Evolutionary conservation across 2,329 filamentous ascomycete species (phyloP).

Genomic region (Hirsutella rhossiliensis): DNA sequence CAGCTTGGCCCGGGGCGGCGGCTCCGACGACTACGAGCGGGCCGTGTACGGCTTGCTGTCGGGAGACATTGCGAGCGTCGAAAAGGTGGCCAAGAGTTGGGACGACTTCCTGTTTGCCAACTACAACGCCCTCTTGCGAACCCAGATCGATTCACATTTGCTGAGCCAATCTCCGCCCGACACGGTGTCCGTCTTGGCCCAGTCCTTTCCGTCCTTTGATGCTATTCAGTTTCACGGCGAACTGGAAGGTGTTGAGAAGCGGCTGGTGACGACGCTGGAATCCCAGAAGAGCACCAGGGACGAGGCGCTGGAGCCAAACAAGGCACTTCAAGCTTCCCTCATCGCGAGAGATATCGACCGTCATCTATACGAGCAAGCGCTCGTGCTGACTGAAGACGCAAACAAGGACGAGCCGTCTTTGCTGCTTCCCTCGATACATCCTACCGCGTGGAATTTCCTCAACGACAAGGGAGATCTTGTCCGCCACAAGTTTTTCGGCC

Average conservation of each 20-base stretch:
- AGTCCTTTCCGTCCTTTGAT: conserved; percentile 52
- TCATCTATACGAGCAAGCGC: conserved; percentile 48
- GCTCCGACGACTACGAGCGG: conserved; percentile 65
- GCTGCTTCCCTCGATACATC: conserved; percentile 11
- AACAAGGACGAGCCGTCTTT: conserved; percentile 11
- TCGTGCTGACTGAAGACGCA: conserved; percentile 18
- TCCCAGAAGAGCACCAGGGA: conserved; percentile 39
- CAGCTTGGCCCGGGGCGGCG: conserved; percentile 54
- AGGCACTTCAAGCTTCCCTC: conserved; percentile 64
- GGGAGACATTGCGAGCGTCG: conserved; percentile 68
- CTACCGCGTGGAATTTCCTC: not conserved
- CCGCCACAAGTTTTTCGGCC: conserved; percentile 35
- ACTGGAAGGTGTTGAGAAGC: conserved; percentile 36
- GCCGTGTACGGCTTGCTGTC: conserved; percentile 87
- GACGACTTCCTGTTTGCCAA: conserved; percentile 80
- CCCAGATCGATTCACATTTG: conserved; percentile 66
- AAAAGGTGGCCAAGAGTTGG: conserved; percentile 65
- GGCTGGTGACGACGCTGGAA: conserved; percentile 50
- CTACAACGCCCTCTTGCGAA: conserved; percentile 74
- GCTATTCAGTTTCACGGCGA: conserved; percentile 51
- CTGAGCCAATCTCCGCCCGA: conserved; percentile 40
- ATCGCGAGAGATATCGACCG: conserved; percentile 50
- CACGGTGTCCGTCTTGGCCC: conserved; percentile 38
- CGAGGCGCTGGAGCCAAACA: conserved; percentile 54
- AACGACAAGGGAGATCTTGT: conserved; percentile 20